Base-by-base conservation (phyloP, 371 early-diverging fungal species). In the Lichtheimia ramosa region DNA sequence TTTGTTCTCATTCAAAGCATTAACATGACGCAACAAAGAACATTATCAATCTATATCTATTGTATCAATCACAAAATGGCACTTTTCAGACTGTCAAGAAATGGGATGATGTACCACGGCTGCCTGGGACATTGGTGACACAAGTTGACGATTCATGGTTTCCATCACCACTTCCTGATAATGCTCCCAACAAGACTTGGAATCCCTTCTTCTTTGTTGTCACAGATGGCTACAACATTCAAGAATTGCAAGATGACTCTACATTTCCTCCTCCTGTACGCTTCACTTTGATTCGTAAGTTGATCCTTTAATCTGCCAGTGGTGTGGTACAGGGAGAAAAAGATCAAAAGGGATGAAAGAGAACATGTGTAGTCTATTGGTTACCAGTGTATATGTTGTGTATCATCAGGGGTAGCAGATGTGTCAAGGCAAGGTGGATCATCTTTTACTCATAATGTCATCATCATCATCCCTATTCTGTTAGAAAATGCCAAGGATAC, bases 241-340 rank as follows among this genome's bases (percentile, higher is more conserved):
- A 74, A 43, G 25, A 74, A 50, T 53, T 74, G 12, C 62, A 43
- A 15, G 58, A 65, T 7, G 15, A 20, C 10, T 16, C 20, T 14
- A 16, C 20, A 41, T 74, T 69, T 27, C 69, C 71, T 13, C 55
- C 57, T 24, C 75, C 75, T 49, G 66, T 61, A 34, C 21, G 53
- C 4, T 74, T 74, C 51, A 74, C 63, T 18, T 53, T 74, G 43
- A 69, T 74, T 39, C 75, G 75, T 74, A 69, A 62, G 61, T 54
- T n/a, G 34, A 34, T 34, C 6, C 34, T 0, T 34, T 34, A 34
- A 34, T 34, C 34, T 34, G 7, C 7, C 28, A 28, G 28, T 25
- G 25, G 25, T 28, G 51, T 21, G 15, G 16, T 52, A 49, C 54
- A 56, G 54, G 18, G 34, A 54, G 49, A 7, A 49, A n/a, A 52